phyloP scores from a whole-genome alignment of 305 asterid genomes.

The Coffea humblotiana region DNA sequence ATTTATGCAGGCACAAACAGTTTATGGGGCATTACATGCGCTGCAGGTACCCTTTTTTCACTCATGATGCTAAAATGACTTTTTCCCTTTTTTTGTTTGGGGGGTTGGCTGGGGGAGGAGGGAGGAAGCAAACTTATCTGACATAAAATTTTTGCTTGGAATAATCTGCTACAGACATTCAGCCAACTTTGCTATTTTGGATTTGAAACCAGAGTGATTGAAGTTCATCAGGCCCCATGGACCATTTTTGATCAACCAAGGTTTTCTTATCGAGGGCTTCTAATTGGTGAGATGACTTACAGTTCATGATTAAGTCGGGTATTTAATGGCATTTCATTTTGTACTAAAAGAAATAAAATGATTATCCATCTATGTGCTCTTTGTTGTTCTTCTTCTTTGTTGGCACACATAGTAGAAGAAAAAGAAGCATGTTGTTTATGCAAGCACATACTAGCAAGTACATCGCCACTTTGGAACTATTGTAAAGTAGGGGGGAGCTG shows the following conservation, averaged over 20 bases:
- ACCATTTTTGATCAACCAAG: slow-evolving; percentile 77
- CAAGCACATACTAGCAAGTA: neutral
- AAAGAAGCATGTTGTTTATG: neutral
- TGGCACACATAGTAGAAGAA: neutral
- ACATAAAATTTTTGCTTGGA: slow-evolving; percentile 13
- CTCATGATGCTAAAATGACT: slow-evolving; percentile 6
- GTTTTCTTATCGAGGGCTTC: slow-evolving; percentile 85
- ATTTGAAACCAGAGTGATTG: slow-evolving; percentile 52
- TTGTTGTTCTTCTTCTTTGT: neutral
- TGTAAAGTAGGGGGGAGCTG: neutral
- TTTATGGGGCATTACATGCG: slow-evolving; percentile 93
- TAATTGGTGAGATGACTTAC: slow-evolving; percentile 61
- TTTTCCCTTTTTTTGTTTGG: neutral
- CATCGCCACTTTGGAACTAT: neutral
- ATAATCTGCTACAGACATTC: slow-evolving; percentile 66
- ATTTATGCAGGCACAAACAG: slow-evolving; percentile 74
- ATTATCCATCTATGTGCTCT: neutral
- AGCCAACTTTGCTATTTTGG: slow-evolving; percentile 83
- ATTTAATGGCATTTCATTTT: neutral
- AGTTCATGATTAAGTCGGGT: neutral
- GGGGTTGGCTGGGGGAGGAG: no score
- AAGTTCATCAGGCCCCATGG: slow-evolving; percentile 83
- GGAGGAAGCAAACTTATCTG: neutral
- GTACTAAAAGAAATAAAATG: neutral
- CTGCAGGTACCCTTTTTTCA: slow-evolving; percentile 60